phyloP scores from a whole-genome alignment of 208 protist genomes.

The Leishmania aethiopica region DNA sequence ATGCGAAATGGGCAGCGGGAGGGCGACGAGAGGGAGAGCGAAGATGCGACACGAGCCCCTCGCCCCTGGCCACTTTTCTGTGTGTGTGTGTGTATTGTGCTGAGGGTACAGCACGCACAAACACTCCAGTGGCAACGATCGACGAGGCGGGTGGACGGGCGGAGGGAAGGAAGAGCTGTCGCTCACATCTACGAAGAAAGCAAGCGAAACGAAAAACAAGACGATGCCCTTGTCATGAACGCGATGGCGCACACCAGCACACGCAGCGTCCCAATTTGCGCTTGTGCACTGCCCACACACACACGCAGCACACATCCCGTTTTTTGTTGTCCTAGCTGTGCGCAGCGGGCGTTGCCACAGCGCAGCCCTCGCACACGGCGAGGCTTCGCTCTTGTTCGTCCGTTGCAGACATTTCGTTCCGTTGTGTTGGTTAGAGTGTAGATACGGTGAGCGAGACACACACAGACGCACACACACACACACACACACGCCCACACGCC shows the following conservation, averaged over 20 bases:
- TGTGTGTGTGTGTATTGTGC: too few relatives aligned
- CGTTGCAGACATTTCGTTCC: not conserved
- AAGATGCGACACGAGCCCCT: not conserved
- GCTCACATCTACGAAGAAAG: not conserved
- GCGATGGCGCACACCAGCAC: not conserved
- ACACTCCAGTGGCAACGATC: not conserved
- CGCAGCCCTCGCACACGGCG: not conserved
- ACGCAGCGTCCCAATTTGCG: not conserved
- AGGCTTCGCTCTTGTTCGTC: not conserved
- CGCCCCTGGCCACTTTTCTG: too few relatives aligned
- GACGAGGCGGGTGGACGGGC: not conserved
- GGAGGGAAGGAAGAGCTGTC: too few relatives aligned
- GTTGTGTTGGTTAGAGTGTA: not conserved
- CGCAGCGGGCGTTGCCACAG: not conserved
- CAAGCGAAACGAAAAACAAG: not conserved
- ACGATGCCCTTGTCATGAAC: not conserved
- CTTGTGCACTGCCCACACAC: not conserved
- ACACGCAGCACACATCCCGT: not conserved
- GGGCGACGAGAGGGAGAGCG: not conserved
- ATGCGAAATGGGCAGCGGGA: not conserved
- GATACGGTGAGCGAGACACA: not conserved
- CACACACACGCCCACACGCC: too few relatives aligned
- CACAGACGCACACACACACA: conserved; percentile 2
- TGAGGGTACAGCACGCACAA: not conserved
- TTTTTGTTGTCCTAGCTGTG: not conserved